A percentile compares a stretch with the other conserved stretches of the same genome.
These are phyloP conservation scores for Parasitella parasitica DNA, from an alignment of 371 early-diverging fungal species.

Conservation along the genomic window DNA sequence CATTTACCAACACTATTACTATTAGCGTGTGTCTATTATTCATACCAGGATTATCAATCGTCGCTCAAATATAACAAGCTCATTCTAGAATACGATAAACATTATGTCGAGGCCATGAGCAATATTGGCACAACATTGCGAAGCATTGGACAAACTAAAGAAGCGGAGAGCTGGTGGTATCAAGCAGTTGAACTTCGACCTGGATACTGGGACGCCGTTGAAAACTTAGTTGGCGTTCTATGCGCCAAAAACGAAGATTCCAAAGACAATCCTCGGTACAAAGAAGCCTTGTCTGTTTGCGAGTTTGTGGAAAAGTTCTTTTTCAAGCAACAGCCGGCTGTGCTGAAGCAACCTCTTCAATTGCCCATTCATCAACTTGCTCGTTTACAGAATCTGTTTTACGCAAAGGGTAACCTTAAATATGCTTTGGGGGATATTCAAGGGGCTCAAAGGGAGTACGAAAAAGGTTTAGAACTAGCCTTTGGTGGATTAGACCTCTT, in stretches of 20 bases:
- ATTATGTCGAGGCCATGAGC: constrained; percentile 90
- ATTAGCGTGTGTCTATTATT: constrained; percentile 86
- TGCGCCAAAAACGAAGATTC: constrained; percentile 44
- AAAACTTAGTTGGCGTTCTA: constrained; percentile 83
- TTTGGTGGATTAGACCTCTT: constrained; percentile 69
- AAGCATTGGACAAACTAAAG: constrained; percentile 69
- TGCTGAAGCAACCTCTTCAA: constrained; percentile 27
- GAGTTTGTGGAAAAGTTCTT: constrained; percentile 74
- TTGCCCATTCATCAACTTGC: constrained; percentile 63
- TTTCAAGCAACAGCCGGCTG: constrained; percentile 12
- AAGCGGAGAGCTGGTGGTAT: constrained; percentile 89
- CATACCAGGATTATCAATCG: constrained; percentile 67
- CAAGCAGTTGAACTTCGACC: constrained; percentile 82
- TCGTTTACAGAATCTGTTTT: constrained; percentile 76
- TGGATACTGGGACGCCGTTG: constrained; percentile 92
- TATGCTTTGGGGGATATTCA: constrained; percentile 74
- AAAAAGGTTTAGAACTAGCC: constrained; percentile 74
- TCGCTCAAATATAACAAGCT: constrained; percentile 79
- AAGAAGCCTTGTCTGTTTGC: constrained; percentile 81
- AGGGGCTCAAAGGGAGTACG: constrained; percentile 79
- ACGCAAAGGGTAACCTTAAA: constrained; percentile 82
- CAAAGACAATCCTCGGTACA: constrained; percentile 55
- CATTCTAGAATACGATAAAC: constrained; percentile 77
- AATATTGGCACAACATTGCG: constrained; percentile 89
- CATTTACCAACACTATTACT: constrained; percentile 84